Evolutionary conservation across 371 early-diverging fungal species (phyloP), one percentile per base, ranked within the genome.

Genomic region (Mucor piriformis): DNA sequence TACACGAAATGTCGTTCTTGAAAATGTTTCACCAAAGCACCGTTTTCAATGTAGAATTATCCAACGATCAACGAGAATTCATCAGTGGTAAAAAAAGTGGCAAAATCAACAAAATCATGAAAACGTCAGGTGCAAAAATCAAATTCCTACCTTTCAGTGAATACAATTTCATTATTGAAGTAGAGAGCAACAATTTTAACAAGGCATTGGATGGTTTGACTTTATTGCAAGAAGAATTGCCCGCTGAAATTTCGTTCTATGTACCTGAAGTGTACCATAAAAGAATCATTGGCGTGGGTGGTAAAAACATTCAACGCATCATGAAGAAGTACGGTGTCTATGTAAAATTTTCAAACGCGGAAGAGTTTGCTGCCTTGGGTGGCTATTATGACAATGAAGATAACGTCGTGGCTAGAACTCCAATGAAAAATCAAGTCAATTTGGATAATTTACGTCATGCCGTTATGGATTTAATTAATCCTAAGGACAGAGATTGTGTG

Each of bases 311-410:
- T 57, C 95, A 95, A 62, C 81, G 89, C 44, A 93, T 95, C 66
- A 97, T 97, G 97, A 97, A 95, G 57, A 91, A 92, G 62, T 93
- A 88, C 63, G 95, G 95, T 20, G 96, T 97, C 3, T 95, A 94
- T 65, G 94, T 97, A 56, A 97, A 95, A 71, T 95, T 95, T 67
- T 87, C 88, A 32, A 92, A 88, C 54, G 83, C 88, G 0, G 92
- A 92, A 50, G 94, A 94, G 61, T 89, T 85, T 67, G 85, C 86
- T 15, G 74, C 79, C 1, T 63, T 91, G 6, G 93, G 93, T 7
- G 94, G 93, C 1, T 91, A 91, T 62, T 89, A 83, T 53, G 90
- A 90, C 57, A 90, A 88, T 62, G 78, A 83, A 46, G 90, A 93
- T 67, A 94, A 94, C 50, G 94, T 94, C 3, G 90, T 94, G 13